Conservation (phyloP, 805 yeast genomes). For the Monosporozyma solicola region DNA sequence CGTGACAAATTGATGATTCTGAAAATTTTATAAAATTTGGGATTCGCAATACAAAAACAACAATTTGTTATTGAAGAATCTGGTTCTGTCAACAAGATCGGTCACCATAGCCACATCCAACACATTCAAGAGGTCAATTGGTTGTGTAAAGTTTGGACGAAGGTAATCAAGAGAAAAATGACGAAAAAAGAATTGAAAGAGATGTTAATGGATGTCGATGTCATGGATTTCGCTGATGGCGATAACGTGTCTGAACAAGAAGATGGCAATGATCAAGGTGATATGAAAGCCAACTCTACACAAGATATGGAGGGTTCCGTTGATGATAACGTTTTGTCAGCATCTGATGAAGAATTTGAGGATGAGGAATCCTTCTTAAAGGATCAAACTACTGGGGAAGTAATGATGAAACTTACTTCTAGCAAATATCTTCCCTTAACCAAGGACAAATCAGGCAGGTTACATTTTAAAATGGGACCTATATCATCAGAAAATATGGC, state of each 20-base stretch:
- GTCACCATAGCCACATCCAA: not conserved
- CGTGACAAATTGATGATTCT: not conserved
- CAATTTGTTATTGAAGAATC: not conserved
- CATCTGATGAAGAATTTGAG: not conserved
- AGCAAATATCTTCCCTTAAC: conserved; percentile 10
- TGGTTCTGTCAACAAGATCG: not conserved
- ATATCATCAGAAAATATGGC: conserved; percentile 34
- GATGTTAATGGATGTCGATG: conserved; percentile 24
- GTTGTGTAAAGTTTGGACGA: not conserved
- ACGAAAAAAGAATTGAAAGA: not conserved
- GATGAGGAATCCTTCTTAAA: conserved; percentile 4
- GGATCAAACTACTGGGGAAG: conserved; percentile 19
- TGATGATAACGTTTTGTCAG: not conserved
- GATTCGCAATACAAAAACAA: not conserved
- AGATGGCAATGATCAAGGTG: conserved; percentile 10
- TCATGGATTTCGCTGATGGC: conserved; percentile 17
- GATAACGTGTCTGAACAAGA: conserved; percentile 1
- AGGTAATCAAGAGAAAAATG: not conserved
- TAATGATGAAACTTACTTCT: conserved; percentile 13
- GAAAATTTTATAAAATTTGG: not conserved
- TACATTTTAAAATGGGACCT: conserved; percentile 42
- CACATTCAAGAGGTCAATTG: not conserved
- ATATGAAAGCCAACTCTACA: conserved; percentile 7
- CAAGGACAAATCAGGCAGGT: conserved; percentile 11
- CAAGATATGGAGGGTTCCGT: not conserved